A percentile compares a stretch with the other conserved stretches of the same genome.
Conservation (phyloP, 1,139 yeast species). For the Saccharomyces hybrid region DNA sequence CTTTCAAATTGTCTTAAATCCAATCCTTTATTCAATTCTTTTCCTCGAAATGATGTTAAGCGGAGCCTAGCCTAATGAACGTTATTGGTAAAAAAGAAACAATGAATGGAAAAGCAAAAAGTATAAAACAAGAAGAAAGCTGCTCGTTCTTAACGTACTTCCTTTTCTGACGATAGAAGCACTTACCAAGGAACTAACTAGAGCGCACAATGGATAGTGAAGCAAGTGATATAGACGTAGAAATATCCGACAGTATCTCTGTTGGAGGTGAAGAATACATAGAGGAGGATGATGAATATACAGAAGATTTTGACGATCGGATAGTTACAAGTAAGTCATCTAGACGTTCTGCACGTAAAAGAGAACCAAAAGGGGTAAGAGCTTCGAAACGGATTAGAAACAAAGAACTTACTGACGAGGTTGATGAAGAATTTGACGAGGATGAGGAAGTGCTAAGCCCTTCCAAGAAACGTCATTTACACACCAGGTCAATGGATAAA, state of each 20-base stretch:
- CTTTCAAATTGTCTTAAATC: neutral
- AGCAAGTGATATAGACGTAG: conserved; percentile 11
- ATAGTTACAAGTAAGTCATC: neutral
- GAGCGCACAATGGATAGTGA: conserved; percentile 11
- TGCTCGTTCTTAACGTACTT: neutral
- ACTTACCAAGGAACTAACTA: neutral
- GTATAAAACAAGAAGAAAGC: neutral
- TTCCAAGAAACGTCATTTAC: neutral
- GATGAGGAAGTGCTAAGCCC: conserved; percentile 5
- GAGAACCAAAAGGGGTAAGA: neutral
- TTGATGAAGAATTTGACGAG: conserved; percentile 6
- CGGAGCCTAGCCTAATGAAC: neutral
- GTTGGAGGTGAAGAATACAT: conserved; percentile 15
- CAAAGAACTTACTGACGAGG: neutral
- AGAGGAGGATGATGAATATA: conserved; percentile 15
- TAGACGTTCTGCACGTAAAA: neutral
- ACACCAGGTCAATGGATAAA: neutral
- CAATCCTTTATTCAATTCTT: neutral
- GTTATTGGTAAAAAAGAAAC: conserved; percentile 1
- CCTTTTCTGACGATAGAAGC: neutral
- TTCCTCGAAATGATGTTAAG: neutral
- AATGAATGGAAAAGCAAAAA: neutral
- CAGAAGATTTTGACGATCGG: conserved; percentile 13
- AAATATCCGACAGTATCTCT: conserved; percentile 4
- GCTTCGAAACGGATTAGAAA: neutral